These are phyloP conservation scores for Amniculicola lignicola DNA, from an alignment of 495 filamentous ascomycete genomes.

Conservation along the genomic window DNA sequence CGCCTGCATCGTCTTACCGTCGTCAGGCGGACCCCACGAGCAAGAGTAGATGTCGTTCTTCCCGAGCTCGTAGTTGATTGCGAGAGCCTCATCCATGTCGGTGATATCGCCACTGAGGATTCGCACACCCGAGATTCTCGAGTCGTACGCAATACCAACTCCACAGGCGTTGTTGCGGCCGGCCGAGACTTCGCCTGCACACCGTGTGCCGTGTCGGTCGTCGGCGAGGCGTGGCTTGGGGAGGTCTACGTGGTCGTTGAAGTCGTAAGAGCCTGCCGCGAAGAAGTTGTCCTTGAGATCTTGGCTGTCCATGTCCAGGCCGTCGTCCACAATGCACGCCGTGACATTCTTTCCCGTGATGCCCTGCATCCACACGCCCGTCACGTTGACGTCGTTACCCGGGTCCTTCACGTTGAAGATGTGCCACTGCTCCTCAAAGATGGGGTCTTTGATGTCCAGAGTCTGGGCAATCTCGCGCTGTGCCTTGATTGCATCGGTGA, in stretches of 20 bases:
- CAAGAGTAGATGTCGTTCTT: conserved; percentile 97
- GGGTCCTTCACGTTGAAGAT: conserved; percentile 75
- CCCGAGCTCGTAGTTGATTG: conserved; percentile 88
- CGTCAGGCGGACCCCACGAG: conserved; percentile 95
- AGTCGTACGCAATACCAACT: conserved; percentile 89
- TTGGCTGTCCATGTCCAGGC: conserved; percentile 93
- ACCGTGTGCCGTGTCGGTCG: conserved; percentile 87
- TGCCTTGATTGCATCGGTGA: conserved; percentile 49
- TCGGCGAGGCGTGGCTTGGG: conserved; percentile 76
- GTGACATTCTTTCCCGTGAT: conserved; percentile 86
- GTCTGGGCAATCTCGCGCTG: conserved; percentile 60
- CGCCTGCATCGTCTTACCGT: conserved; percentile 88
- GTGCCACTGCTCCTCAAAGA: conserved; percentile 95
- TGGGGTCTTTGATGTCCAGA: conserved; percentile 79
- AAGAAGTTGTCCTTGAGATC: conserved; percentile 92
- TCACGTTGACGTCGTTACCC: conserved; percentile 93
- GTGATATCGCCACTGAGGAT: conserved; percentile 88
- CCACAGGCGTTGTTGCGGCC: conserved; percentile 92
- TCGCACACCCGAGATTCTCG: conserved; percentile 82
- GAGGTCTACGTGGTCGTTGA: conserved; percentile 77
- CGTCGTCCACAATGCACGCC: conserved; percentile 93
- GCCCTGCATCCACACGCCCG: conserved; percentile 85
- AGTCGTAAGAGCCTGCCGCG: conserved; percentile 87
- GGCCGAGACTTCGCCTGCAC: conserved; percentile 90
- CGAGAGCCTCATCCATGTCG: conserved; percentile 86